phyloP scores from a whole-genome alignment of 306 rosid genomes.

The Fragaria vesca region DNA sequence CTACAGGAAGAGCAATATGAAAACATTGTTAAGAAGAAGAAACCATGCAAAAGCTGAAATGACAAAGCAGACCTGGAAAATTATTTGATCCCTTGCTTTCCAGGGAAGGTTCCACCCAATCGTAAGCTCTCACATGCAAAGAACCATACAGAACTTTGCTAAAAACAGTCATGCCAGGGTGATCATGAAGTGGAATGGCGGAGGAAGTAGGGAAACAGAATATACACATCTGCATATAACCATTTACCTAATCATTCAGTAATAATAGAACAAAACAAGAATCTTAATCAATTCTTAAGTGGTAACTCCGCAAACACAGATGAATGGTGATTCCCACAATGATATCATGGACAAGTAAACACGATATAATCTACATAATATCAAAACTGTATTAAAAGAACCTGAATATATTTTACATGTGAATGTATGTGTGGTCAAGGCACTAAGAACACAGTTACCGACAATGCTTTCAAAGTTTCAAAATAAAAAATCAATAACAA shows the following conservation, averaged over 20 bases:
- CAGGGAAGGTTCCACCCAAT: constrained; percentile 88
- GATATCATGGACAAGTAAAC: background rate
- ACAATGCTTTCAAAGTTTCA: background rate
- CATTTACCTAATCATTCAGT: constrained; percentile 1
- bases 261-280: background rate
- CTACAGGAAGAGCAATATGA: background rate
- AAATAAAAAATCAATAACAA: background rate
- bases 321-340: background rate
- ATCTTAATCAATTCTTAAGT: background rate
- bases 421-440: background rate
- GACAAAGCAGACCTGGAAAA: constrained; percentile 48
- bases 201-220: constrained; percentile 93
- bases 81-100: constrained; percentile 55
- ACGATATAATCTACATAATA: background rate
- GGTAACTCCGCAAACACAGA: background rate
- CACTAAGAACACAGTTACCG: background rate
- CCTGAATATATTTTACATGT: background rate
- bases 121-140: constrained; percentile 92
- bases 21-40: background rate
- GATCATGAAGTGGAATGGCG: constrained; percentile 89
- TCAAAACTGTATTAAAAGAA: background rate
- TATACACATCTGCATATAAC: constrained; percentile 75
- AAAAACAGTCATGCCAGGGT: constrained; percentile 95
- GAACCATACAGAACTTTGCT: constrained; percentile 96
- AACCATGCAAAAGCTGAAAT: background rate